phyloP scores from a whole-genome alignment of 1,284 basidiomycete genomes.

The Ceratobasidium sp. region DNA sequence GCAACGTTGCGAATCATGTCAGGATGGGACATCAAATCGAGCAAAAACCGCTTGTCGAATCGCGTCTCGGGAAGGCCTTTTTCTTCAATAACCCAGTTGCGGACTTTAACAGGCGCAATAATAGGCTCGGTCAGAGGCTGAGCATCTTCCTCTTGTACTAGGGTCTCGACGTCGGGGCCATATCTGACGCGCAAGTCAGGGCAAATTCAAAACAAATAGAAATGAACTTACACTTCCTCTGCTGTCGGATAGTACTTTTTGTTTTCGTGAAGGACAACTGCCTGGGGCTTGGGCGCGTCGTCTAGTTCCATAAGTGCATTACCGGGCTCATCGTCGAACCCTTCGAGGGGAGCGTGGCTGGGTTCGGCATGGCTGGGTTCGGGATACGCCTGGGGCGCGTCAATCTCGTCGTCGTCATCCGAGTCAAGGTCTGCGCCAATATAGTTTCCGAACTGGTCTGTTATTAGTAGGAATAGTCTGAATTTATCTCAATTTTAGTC shows the following conservation, averaged over 20 bases:
- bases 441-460: slow-evolving; percentile 85
- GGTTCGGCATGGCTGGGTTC: slow-evolving; percentile 39
- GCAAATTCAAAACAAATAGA: slow-evolving; percentile 4
- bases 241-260: slow-evolving; percentile 98
- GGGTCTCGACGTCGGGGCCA: slow-evolving; percentile 91
- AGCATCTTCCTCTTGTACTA: slow-evolving; percentile 98
- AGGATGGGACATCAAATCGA: slow-evolving; percentile 91
- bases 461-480: slow-evolving; percentile 25
- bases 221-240: slow-evolving; percentile 63
- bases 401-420: slow-evolving; percentile 71
- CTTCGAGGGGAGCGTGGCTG: slow-evolving; percentile 66
- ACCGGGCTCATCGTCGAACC: slow-evolving; percentile 70
- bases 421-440: slow-evolving; percentile 92
- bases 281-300: slow-evolving; percentile 66
- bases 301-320: slow-evolving; percentile 81
- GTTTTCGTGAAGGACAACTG: slow-evolving; percentile 94
- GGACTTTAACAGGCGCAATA: slow-evolving; percentile 91
- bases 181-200: slow-evolving; percentile 54
- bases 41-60: slow-evolving; percentile 94
- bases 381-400: slow-evolving; percentile 53
- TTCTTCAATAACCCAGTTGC: slow-evolving; percentile 91
- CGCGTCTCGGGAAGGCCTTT: slow-evolving; percentile 91
- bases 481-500: not conserved
- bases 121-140: slow-evolving; percentile 96
- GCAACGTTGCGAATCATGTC: slow-evolving; percentile 96